These are phyloP conservation scores for Xanthoconium stramineum DNA, from an alignment of 768 basidiomycete species.

Conservation along the genomic window DNA sequence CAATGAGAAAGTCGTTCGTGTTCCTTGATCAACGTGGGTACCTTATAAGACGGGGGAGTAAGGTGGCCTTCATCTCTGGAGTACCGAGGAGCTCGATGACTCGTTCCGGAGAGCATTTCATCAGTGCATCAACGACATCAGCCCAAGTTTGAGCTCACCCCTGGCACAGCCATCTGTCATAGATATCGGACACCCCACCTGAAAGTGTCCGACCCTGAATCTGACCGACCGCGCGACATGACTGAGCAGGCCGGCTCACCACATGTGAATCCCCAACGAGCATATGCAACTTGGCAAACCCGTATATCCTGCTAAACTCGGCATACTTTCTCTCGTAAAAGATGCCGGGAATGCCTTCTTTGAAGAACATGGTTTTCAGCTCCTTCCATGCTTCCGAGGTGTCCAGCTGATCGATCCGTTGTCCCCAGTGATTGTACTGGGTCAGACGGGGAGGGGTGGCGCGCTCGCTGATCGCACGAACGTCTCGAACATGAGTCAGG, in stretches of 20 bases:
- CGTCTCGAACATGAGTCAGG: conserved; percentile 34
- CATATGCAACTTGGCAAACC: conserved; percentile 63
- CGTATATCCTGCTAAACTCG: conserved; percentile 59
- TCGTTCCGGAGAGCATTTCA: conserved; percentile 7
- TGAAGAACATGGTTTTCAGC: conserved; percentile 58
- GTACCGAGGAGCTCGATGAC: conserved; percentile 69
- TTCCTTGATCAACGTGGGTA: conserved; percentile 17
- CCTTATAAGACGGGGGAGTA: conserved; percentile 63
- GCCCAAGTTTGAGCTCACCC: conserved; percentile 29
- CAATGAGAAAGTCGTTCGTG: background rate
- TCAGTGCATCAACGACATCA: background rate
- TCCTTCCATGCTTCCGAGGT: conserved; percentile 74
- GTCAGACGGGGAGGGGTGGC: conserved; percentile 49
- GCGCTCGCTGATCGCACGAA: conserved; percentile 46
- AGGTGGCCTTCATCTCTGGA: conserved; percentile 51
- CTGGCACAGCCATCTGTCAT: conserved; percentile 81
- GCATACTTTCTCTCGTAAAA: conserved; percentile 63
- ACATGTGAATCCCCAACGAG: conserved; percentile 63
- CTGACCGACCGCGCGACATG: background rate
- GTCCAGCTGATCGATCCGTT: conserved; percentile 58
- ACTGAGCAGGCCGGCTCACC: conserved; percentile 32
- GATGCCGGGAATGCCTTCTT: conserved; percentile 67
- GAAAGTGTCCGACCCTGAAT: background rate
- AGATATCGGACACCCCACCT: conserved; percentile 70
- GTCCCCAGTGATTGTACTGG: conserved; percentile 76